Base-by-base conservation (phyloP, 352 stramenopile genomes). In the Pythium plurisporium region DNA sequence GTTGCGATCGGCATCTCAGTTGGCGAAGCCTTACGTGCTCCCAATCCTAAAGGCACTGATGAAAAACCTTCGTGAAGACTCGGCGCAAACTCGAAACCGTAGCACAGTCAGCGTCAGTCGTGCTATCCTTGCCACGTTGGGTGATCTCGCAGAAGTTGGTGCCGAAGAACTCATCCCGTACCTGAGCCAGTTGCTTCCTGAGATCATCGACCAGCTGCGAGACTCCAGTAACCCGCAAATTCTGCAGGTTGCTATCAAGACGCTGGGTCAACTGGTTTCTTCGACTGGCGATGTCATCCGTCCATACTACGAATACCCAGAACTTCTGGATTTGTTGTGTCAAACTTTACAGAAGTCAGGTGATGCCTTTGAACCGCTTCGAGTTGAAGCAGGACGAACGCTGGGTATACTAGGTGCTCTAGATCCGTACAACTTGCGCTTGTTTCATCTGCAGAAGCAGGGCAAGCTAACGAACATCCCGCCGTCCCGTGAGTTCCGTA, bases 51-150 rank as follows among this genome's bases (percentile, higher is more conserved):
- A 86, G 33, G 86, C 85, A 19, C 60, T 95, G 38, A 94, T 94
- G 79, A 91, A 94, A 55, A 95, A 95, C 57, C 44, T 95, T 29
- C 82, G 86, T 19, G 79, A 93, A 70, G 85, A 95, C 40, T 90
- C 83, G 4, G 81, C 76, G 26, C 72, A 82, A 30, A 84, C 72
- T 34, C 81, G 84, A 38, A 91, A 79, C 54, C 75, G 79, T 37
- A 91, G 82, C 33, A 95, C 76, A 0, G 64, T 91, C 29, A 87
- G 73, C 33, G 82, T 94, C 33, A 95, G 84, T 71, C 89, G 89
- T 64, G 83, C 86, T 31, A 91, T 95, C 19, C 64, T 93, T 15
- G 83, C 79, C 34, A 95, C 86, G 20, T 73, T 95, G 15, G 83
- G 83, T 14, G 82, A 94, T 51, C 71, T 95, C 11, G 81, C 83